A percentile compares a stretch with the other conserved stretches of the same genome.
phyloP scores from a whole-genome alignment of 148 eudicot genomes.

The Rhododendron griersonianum region DNA sequence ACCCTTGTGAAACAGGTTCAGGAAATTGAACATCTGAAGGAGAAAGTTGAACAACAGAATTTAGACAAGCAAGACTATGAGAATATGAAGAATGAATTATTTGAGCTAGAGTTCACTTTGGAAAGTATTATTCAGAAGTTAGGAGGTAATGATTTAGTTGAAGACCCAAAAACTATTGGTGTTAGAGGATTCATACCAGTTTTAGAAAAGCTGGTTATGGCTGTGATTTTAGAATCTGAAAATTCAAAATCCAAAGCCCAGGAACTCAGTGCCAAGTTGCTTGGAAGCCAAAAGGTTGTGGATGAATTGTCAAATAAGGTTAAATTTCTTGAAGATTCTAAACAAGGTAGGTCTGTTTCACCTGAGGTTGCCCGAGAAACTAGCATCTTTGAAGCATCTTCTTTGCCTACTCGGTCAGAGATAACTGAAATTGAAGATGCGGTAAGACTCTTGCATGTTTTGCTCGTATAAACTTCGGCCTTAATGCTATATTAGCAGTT shows the following conservation, averaged over 20 bases:
- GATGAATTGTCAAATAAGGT: constrained; percentile 71
- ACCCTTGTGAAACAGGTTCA: neutral
- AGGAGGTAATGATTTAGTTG: constrained; percentile 16
- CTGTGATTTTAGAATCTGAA: constrained; percentile 48
- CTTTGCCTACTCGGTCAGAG: neutral
- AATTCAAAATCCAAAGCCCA: constrained; percentile 60
- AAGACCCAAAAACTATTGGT: constrained; percentile 33
- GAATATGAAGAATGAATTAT: neutral
- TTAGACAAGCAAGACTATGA: neutral
- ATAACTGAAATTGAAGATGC: constrained; percentile 64
- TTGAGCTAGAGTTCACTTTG: neutral
- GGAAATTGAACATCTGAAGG: neutral
- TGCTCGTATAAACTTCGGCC: neutral
- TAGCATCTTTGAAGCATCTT: neutral
- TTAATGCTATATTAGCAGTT: neutral
- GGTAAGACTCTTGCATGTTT: constrained; percentile 34
- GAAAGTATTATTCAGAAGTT: neutral
- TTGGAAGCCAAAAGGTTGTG: constrained; percentile 60
- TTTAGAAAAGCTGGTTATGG: constrained; percentile 64
- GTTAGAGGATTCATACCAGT: constrained; percentile 39
- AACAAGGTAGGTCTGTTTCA: neutral
- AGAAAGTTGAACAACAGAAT: neutral
- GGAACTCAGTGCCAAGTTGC: constrained; percentile 60
- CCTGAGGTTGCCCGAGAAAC: neutral
- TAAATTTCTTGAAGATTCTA: constrained; percentile 64